phyloP scores from a whole-genome alignment of 1,284 basidiomycete species.

The Vanrija sp. region DNA sequence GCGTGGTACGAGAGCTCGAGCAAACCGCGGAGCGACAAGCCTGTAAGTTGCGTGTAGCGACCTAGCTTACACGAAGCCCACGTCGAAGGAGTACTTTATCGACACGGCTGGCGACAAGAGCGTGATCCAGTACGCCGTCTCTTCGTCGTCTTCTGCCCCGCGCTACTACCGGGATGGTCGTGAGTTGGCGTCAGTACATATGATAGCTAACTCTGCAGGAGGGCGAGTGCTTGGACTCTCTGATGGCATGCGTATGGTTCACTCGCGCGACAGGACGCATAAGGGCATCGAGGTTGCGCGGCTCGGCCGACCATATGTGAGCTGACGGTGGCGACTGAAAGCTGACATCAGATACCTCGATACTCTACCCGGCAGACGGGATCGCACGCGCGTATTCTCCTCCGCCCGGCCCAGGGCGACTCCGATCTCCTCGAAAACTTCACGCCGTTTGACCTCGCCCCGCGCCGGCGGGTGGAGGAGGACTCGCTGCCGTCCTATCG shows the following conservation, averaged over 20 bases:
- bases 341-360: conserved; percentile 12
- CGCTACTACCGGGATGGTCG: conserved; percentile 28
- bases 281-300: conserved; percentile 35
- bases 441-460: conserved; percentile 2
- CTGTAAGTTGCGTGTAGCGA: conserved; percentile 6
- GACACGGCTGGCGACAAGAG: conserved; percentile 35
- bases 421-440: conserved; percentile 4
- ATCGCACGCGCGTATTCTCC: conserved; percentile 8
- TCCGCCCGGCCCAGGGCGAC: conserved; percentile 1
- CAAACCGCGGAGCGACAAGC: conserved; percentile 5
- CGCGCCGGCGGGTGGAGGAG: background rate
- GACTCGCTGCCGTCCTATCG: conserved; percentile 7
- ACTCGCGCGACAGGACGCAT: conserved; percentile 24
- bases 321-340: conserved; percentile 13
- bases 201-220: conserved; percentile 6
- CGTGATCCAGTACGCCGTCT: conserved; percentile 19
- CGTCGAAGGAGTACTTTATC: conserved; percentile 21
- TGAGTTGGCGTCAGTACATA: conserved; percentile 9
- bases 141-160: conserved; percentile 21
- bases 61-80: conserved; percentile 7
- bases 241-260: conserved; percentile 25
- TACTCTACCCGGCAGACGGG: conserved; percentile 8
- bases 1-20: conserved; percentile 30
- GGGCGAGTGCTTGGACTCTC: conserved; percentile 26
- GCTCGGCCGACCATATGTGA: conserved; percentile 30